Conservation (phyloP, 2,329 filamentous ascomycete genomes). For the Ilyonectria destructans region DNA sequence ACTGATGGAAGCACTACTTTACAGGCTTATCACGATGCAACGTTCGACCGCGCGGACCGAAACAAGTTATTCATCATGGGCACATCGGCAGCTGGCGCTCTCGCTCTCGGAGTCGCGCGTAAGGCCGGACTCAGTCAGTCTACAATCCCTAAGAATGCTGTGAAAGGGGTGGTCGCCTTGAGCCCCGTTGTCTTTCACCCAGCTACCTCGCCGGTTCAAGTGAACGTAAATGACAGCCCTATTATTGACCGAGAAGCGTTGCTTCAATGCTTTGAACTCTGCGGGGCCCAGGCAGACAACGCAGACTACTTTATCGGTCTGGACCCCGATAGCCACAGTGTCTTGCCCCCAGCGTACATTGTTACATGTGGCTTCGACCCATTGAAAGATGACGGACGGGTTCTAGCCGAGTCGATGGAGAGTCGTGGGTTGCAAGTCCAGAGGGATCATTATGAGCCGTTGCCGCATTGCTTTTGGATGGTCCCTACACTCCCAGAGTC, state of each 20-base stretch:
- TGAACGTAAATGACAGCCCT: background rate
- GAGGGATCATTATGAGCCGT: slow-evolving; percentile 1
- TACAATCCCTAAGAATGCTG: background rate
- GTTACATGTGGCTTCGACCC: slow-evolving; percentile 8
- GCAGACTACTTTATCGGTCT: slow-evolving; percentile 11
- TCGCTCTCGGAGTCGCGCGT: background rate
- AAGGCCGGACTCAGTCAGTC: background rate
- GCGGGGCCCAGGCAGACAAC: background rate
- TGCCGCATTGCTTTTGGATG: slow-evolving; percentile 19
- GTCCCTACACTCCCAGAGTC: slow-evolving; percentile 6
- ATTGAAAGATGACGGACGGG: slow-evolving; percentile 6
- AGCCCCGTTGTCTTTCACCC: slow-evolving; percentile 6
- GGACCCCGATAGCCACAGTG: background rate
- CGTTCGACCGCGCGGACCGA: background rate
- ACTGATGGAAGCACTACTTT: too few species aligned
- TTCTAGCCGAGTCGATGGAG: slow-evolving; percentile 5
- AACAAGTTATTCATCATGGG: background rate
- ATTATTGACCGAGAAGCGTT: background rate
- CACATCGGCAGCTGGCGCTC: background rate
- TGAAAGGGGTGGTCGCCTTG: slow-evolving; percentile 4
- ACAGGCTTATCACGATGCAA: background rate
- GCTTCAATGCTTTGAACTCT: background rate
- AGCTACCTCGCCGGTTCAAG: background rate
- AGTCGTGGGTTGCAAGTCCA: background rate
- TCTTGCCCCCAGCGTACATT: slow-evolving; percentile 10